Conservation (phyloP, 73 alveolate species). For the Diophrys sp. region DNA sequence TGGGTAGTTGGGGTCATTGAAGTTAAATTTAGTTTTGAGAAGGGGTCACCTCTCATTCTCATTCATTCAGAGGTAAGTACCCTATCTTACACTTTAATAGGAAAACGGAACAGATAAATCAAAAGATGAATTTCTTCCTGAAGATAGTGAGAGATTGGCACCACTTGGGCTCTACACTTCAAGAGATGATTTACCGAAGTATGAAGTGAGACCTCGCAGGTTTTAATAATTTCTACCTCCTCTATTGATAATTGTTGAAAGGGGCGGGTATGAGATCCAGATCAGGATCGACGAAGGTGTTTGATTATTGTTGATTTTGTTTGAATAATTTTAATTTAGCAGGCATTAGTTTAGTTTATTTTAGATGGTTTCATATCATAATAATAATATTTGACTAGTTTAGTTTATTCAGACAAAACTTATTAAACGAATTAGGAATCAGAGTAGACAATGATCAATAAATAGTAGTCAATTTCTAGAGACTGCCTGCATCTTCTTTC, state of each 20-base stretch:
- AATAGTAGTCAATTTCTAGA: neutral
- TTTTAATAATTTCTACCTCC: too few species aligned
- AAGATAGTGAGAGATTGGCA: constrained; percentile 53
- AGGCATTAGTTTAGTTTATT: too few species aligned
- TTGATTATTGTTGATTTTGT: too few species aligned
- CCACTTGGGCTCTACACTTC: constrained; percentile 62
- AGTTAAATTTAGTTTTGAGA: constrained; percentile 3
- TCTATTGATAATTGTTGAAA: too few species aligned
- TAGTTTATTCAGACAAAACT: neutral
- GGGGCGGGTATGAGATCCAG: too few species aligned
- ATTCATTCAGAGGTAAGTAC: constrained; percentile 20
- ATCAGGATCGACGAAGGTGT: too few species aligned
- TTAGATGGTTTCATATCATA: too few species aligned
- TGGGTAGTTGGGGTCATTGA: constrained; percentile 66
- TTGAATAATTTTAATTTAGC: too few species aligned
- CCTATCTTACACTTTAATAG: neutral
- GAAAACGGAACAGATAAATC: constrained; percentile 53
- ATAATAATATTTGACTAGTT: too few species aligned
- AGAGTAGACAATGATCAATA: neutral
- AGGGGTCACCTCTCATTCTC: constrained; percentile 6
- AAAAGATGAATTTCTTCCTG: constrained; percentile 64
- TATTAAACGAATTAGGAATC: neutral
- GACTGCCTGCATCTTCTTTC: too few species aligned
- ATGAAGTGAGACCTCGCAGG: constrained; percentile 11
- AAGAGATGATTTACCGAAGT: constrained; percentile 63